phyloP scores from a whole-genome alignment of 169 alveolate genomes.

The Cryptosporidium tyzzeri region DNA sequence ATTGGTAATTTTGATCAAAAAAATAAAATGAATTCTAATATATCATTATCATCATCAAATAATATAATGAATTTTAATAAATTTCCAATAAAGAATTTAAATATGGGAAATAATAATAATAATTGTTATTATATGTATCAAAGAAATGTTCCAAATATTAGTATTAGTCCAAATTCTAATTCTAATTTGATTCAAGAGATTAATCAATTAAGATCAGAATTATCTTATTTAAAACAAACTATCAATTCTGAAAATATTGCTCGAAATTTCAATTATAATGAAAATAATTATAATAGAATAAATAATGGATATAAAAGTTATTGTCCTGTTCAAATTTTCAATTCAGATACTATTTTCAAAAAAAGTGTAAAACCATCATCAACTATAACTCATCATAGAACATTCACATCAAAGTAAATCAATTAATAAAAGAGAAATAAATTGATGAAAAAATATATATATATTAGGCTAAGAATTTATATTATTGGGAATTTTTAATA shows the following conservation, averaged over 20 bases:
- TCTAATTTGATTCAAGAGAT: slow-evolving; percentile 31
- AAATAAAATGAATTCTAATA: too few species aligned
- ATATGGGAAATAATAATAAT: background rate
- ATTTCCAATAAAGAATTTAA: background rate
- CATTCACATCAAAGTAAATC: slow-evolving; percentile 23
- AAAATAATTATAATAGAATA: background rate
- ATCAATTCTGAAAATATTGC: background rate
- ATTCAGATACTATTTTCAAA: slow-evolving; percentile 30
- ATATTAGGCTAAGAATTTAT: background rate
- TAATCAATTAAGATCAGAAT: slow-evolving; percentile 32
- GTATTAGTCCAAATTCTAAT: background rate
- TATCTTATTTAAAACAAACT: slow-evolving; percentile 18
- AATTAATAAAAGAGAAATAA: background rate
- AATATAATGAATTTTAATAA: background rate
- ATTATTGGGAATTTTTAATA: background rate
- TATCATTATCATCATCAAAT: background rate
- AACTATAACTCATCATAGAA: slow-evolving; percentile 27
- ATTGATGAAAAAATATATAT: background rate
- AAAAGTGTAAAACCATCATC: slow-evolving; percentile 39
- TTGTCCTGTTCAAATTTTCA: slow-evolving; percentile 28
- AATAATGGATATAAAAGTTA: slow-evolving; percentile 3
- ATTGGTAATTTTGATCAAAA: background rate
- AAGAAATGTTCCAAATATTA: background rate
- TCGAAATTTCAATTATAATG: background rate
- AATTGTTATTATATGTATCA: background rate